Evolutionary conservation across 2,329 filamentous ascomycete species (phyloP).

Genomic region (Didymella exigua): DNA sequence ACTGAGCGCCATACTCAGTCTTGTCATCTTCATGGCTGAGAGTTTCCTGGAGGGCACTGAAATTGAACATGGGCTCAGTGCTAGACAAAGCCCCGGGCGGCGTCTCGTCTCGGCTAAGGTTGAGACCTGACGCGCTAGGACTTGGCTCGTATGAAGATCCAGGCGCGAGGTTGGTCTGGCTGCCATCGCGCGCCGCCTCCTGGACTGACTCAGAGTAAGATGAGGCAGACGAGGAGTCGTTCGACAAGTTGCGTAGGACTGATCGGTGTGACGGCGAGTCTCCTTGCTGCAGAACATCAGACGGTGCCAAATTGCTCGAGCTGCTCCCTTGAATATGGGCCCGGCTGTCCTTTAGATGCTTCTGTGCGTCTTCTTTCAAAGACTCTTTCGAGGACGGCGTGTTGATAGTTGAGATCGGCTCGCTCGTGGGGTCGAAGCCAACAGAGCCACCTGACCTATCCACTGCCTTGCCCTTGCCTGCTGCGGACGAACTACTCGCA

Average conservation of each 20-base stretch:
- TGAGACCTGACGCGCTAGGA: constrained; percentile 62
- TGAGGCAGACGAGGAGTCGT: constrained; percentile 81
- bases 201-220: constrained; percentile 72
- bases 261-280: constrained; percentile 60
- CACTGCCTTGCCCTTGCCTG: constrained; percentile 56
- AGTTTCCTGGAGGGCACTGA: constrained; percentile 82
- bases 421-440: constrained; percentile 51
- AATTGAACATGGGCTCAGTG: constrained; percentile 87
- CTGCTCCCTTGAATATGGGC: constrained; percentile 49
- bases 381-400: constrained; percentile 39
- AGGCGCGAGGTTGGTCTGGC: constrained; percentile 44
- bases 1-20: constrained; percentile 49
- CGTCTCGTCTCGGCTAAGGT: constrained; percentile 36
- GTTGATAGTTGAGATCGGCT: constrained; percentile 52
- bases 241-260: constrained; percentile 82
- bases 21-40: constrained; percentile 65
- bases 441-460: constrained; percentile 47
- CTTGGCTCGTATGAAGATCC: constrained; percentile 55
- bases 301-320: constrained; percentile 52
- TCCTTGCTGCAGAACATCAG: constrained; percentile 36
- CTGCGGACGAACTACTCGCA: constrained; percentile 36
- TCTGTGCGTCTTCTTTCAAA: constrained; percentile 49
- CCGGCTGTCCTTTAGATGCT: constrained; percentile 54
- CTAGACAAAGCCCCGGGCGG: constrained; percentile 52
- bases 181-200: constrained; percentile 35